Evolutionary conservation across 768 basidiomycete genomes (phyloP), one percentile per base, ranked within the genome.

Genomic region (Imleria badia): DNA sequence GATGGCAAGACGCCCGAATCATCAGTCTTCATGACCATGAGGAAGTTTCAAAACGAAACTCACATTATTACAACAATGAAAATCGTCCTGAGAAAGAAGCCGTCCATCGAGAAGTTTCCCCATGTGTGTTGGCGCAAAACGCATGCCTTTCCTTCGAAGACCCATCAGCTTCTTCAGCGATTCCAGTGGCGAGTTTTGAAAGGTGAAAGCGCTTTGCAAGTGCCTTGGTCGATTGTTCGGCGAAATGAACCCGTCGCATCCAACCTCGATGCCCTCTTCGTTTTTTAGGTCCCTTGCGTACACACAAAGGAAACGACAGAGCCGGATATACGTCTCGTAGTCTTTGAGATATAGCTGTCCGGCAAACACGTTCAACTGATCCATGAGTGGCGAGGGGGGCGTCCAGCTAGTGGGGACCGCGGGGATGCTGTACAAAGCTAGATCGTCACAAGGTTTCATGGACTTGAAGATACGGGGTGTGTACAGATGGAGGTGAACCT

Each of bases 111-210:
- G 40, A 22, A 79, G 62, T 44, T 72, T 73, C 7, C 78, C 78
- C 58, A 79, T 59, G 51, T 80, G 77, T 7, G 78, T 79, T 33
- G 49, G 48, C 15, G 58, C 47, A 57, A 69, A 80, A 17, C 62
- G 53, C 63, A 71, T 64, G 7, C 76, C 77, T 48, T 76, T 81
- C 56, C 78, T 69, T 13, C 77, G 70, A 36, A 73, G 54, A 20
- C 46, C 33, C 15, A 60, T 45, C 30, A 68, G 40, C 5, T 19
- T 48, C 39, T 48, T 53, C 39, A 72, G 29, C 29, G 68, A 66
- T 8, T 54, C 44, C 1, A 78, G n/a, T 9, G 75, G 78, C 31
- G 72, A 75, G 20, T 48, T 20, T 17, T 60, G 55, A 66, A 79
- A 76, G 10, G 69, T 51, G 45, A 68, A 63, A 11, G 14, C 22